Conservation (phyloP, 345 rosid genomes). For the Gynandropsis gynandra region DNA sequence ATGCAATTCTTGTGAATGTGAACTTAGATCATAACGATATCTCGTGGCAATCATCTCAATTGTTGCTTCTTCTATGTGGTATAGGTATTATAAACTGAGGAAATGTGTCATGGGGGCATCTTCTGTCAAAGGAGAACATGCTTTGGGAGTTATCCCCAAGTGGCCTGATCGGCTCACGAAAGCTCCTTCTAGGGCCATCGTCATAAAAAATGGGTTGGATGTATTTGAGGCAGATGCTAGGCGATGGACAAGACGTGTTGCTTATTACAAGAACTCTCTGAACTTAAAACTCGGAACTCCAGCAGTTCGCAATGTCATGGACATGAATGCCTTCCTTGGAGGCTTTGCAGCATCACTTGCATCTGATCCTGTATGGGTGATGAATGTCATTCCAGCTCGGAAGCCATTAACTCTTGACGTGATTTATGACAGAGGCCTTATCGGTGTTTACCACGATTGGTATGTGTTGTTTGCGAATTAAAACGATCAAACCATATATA, state of each 20-base stretch:
- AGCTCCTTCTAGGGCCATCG: slow-evolving; percentile 60
- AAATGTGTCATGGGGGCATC: slow-evolving; percentile 58
- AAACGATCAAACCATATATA: too few relatives aligned
- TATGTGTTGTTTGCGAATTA: slow-evolving; percentile 23
- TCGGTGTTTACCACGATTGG: slow-evolving; percentile 87
- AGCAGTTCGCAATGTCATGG: slow-evolving; percentile 75
- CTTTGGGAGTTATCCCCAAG: slow-evolving; percentile 57
- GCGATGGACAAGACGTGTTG: slow-evolving; percentile 82
- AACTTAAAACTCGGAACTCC: slow-evolving; percentile 60
- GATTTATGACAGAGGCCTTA: slow-evolving; percentile 80
- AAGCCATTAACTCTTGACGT: slow-evolving; percentile 70
- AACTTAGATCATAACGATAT: too few relatives aligned
- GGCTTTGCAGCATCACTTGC: slow-evolving; percentile 83
- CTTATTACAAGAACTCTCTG: slow-evolving; percentile 62
- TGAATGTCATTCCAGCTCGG: slow-evolving; percentile 86
- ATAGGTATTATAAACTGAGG: slow-evolving; percentile 78
- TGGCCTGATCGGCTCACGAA: slow-evolving; percentile 78
- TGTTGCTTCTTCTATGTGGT: background rate
- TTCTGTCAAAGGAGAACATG: slow-evolving; percentile 55
- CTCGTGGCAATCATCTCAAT: too few relatives aligned
- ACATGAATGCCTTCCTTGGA: slow-evolving; percentile 93
- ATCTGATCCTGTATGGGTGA: slow-evolving; percentile 87
- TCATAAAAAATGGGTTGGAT: slow-evolving; percentile 64
- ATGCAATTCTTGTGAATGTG: too few relatives aligned
- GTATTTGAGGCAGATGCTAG: slow-evolving; percentile 83